Evolutionary conservation across 208 protist species (phyloP).

Genomic region (Crithidia sp.): DNA sequence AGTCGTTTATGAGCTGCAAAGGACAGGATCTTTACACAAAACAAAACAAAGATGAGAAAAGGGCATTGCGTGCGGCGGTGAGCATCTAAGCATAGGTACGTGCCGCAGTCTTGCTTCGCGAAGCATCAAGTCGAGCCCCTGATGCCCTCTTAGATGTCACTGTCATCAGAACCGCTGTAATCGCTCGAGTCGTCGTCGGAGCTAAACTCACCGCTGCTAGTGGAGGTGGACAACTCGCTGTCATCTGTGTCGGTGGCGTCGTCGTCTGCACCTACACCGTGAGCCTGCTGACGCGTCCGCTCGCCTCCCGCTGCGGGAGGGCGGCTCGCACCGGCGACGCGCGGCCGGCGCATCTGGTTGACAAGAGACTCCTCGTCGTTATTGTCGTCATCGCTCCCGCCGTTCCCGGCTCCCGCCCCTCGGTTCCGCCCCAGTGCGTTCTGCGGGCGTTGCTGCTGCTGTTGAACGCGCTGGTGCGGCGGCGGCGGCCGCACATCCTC

Average conservation of each 20-base stretch:
- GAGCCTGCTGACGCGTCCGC: conserved; percentile 16
- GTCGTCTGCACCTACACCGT: conserved; percentile 30
- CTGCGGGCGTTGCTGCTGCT: conserved; percentile 26
- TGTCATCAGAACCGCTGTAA: conserved; percentile 50
- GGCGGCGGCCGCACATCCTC: conserved; percentile 35
- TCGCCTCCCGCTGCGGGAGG: conserved; percentile 18
- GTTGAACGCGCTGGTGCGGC: conserved; percentile 10
- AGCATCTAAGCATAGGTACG: too few relatives aligned
- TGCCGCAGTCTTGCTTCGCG: too few relatives aligned
- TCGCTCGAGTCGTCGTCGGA: conserved; percentile 51
- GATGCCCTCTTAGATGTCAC: conserved; percentile 50
- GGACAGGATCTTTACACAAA: too few relatives aligned
- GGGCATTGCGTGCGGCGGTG: too few relatives aligned
- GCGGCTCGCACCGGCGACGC: conserved; percentile 29
- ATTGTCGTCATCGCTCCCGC: conserved; percentile 11
- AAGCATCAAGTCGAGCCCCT: too few relatives aligned
- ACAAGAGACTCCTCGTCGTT: conserved; percentile 23
- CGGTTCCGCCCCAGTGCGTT: conserved; percentile 23
- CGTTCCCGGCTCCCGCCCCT: conserved; percentile 2
- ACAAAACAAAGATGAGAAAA: too few relatives aligned
- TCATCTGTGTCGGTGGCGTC: conserved; percentile 37
- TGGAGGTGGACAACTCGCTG: conserved; percentile 37
- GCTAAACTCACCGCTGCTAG: conserved; percentile 52
- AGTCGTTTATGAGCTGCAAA: too few relatives aligned
- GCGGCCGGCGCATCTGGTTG: conserved; percentile 38